Base-by-base conservation (phyloP, 805 yeast species). In the Monosporozyma aerobia region DNA sequence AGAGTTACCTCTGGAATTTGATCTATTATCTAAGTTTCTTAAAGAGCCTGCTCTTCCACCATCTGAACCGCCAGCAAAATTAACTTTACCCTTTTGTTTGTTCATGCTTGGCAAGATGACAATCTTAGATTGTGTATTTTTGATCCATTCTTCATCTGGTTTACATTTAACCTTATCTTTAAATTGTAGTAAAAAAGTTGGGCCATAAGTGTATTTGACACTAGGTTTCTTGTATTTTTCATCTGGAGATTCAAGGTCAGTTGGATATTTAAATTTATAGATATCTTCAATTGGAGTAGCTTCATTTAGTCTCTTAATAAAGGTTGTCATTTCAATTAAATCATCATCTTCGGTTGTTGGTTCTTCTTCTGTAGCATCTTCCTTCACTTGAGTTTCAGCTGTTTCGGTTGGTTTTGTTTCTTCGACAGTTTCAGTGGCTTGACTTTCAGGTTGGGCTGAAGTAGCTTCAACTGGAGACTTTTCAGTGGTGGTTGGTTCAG, bases 151-250 rank as follows among this genome's bases (percentile, higher is more conserved):
- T n/a, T 75, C 76, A 65, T 86, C 94, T 39, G 80, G 76, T 33
- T 76, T 74, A 60, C 76, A 81, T 14, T 41, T 49, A 51, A 87
- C 76, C 40, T 76, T 74, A 29, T 76, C 75, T 55, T 78, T 80
- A 74, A 92, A 90, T 70, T 88, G 96, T 41, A 82, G 66, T 65
- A 92, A 76, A 73, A 92, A 92, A 41, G 74, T 79, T 25, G 92
- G 87, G 64, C 90, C 95, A 68, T 94, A 92, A 59, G 83, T 76
- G 63, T 75, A 73, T 57, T 67, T 64, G 33, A 63, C 58, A 37
- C 54, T 54, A 29, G 52, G 57, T 39, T 56, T 62, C 51, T 63
- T 61, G 49, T 79, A 73, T 59, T 72, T 74, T 3, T 71, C 56
- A 60, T 79, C 83, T 50, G 82, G 85, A 44, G 73, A 73, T 25